Conservation (phyloP, 352 stramenopile species). For the Thalassiosira exigua region DNA sequence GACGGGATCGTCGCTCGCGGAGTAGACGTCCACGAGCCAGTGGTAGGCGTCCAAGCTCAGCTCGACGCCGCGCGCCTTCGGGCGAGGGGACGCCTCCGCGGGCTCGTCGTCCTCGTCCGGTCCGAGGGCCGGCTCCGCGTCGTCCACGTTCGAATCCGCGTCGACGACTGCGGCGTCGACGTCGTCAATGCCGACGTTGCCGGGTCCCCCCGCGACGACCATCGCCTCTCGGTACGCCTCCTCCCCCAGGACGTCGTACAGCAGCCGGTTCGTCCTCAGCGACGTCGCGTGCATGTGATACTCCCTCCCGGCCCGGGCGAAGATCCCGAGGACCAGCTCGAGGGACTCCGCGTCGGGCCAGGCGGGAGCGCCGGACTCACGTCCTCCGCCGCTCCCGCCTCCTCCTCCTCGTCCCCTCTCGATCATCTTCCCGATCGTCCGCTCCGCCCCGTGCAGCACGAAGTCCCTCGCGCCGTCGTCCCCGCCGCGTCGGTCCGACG, state of each 20-base stretch:
- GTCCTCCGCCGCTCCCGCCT: no score
- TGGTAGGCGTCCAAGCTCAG: conserved; percentile 53
- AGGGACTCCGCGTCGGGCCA: no score
- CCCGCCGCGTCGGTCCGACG: not conserved
- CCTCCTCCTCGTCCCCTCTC: not conserved
- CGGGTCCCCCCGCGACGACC: not conserved
- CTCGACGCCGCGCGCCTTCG: not conserved
- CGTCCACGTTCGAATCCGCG: no score
- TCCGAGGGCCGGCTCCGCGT: no score
- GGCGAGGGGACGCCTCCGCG: not conserved
- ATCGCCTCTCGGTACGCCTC: conserved; percentile 33
- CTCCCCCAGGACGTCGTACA: conserved; percentile 38
- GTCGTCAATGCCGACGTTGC: not conserved
- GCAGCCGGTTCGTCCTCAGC: conserved; percentile 25
- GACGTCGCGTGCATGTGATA: no score
- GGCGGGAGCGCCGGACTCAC: conserved; percentile 10
- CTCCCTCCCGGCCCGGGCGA: no score
- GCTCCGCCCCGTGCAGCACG: not conserved
- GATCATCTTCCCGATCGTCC: not conserved
- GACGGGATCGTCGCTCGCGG: conserved; percentile 4
- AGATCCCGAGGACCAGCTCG: no score
- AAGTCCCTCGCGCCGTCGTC: conserved; percentile 1
- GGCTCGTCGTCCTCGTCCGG: not conserved
- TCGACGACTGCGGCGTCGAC: no score
- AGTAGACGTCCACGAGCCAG: conserved; percentile 56